Percentiles rank a stretch among this genome's conserved stretches.
These are phyloP conservation scores for Penicillium mononematosum DNA, from an alignment of 495 filamentous ascomycete species.

Conservation along the genomic window DNA sequence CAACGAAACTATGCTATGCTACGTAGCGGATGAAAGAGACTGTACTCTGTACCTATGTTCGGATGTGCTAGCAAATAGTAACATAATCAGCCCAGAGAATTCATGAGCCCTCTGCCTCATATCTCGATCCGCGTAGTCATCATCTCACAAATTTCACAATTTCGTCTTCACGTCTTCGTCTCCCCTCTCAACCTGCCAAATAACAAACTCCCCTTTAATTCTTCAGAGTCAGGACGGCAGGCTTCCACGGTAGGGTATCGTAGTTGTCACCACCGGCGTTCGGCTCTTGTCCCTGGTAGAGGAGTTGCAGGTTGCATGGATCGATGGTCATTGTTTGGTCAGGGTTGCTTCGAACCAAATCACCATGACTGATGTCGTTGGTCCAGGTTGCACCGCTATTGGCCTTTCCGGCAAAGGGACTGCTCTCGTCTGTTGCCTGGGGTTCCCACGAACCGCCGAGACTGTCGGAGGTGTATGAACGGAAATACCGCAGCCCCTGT, in stretches of 20 bases:
- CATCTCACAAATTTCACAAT: too few species aligned
- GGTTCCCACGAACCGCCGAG: slow-evolving; percentile 54
- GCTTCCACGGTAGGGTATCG: slow-evolving; percentile 43
- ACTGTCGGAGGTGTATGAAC: slow-evolving; percentile 57
- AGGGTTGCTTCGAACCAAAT: slow-evolving; percentile 51
- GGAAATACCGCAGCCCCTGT: slow-evolving; percentile 57
- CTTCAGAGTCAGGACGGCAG: slow-evolving; percentile 52
- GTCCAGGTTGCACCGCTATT: slow-evolving; percentile 64
- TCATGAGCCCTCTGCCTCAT: not conserved
- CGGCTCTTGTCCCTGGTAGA: slow-evolving; percentile 55
- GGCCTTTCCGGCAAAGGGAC: slow-evolving; percentile 59
- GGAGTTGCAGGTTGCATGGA: slow-evolving; percentile 57
- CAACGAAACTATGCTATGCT: not conserved
- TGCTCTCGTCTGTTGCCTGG: slow-evolving; percentile 50
- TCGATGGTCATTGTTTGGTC: slow-evolving; percentile 59
- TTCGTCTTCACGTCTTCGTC: not conserved
- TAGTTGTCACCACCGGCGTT: slow-evolving; percentile 20
- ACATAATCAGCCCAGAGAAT: not conserved
- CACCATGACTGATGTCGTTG: slow-evolving; percentile 63
- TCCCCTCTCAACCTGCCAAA: not conserved
- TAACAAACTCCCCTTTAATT: slow-evolving; percentile 8
- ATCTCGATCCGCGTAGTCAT: too few species aligned
- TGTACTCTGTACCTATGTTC: not conserved
- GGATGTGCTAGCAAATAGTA: not conserved
- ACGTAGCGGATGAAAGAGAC: not conserved